Percentiles rank a stretch among this genome's conserved stretches.
Conservation (phyloP, 2,329 filamentous ascomycete species). For the Myriosclerotinia duriaeana region DNA sequence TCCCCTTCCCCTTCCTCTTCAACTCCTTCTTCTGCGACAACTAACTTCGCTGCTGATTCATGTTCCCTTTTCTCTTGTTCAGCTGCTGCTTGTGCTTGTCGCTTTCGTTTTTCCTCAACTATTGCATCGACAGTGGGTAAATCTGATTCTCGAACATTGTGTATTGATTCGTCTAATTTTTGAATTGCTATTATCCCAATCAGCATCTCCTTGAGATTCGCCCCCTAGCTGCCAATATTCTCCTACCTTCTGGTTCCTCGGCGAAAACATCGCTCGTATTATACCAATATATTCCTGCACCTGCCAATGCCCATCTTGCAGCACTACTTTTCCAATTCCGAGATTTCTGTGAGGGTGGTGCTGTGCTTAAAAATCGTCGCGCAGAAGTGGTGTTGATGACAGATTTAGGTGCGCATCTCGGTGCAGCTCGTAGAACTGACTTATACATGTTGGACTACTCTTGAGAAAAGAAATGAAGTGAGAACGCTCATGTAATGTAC, state of each 20-base stretch:
- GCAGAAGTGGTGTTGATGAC: constrained; percentile 31
- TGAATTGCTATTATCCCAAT: constrained; percentile 38
- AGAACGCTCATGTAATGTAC: constrained; percentile 20
- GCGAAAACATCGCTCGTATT: constrained; percentile 87
- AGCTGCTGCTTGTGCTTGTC: constrained; percentile 37
- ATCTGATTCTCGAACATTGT: constrained; percentile 48
- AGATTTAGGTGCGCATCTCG: constrained; percentile 32
- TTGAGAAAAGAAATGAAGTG: constrained; percentile 22
- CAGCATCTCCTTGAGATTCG: constrained; percentile 27
- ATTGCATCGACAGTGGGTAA: constrained; percentile 66
- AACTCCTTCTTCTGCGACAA: constrained; percentile 30
- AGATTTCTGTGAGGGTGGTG: constrained; percentile 61
- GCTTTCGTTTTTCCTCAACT: constrained; percentile 58
- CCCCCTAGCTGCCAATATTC: constrained; percentile 39
- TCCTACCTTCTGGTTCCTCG: constrained; percentile 72
- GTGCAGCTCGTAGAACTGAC: constrained; percentile 34
- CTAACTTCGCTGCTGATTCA: constrained; percentile 29
- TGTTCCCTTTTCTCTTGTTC: constrained; percentile 34
- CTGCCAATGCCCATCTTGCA: constrained; percentile 72
- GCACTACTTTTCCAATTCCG: constrained; percentile 79
- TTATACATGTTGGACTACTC: constrained; percentile 35
- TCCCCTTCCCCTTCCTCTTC: constrained; percentile 34
- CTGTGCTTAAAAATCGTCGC: constrained; percentile 55
- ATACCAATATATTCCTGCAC: constrained; percentile 84
- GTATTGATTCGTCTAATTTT: constrained; percentile 41